A percentile compares a stretch with the other conserved stretches of the same genome.
Evolutionary conservation across 1,139 yeast genomes (phyloP).

Genomic region (Blastobotrys capitulatus): DNA sequence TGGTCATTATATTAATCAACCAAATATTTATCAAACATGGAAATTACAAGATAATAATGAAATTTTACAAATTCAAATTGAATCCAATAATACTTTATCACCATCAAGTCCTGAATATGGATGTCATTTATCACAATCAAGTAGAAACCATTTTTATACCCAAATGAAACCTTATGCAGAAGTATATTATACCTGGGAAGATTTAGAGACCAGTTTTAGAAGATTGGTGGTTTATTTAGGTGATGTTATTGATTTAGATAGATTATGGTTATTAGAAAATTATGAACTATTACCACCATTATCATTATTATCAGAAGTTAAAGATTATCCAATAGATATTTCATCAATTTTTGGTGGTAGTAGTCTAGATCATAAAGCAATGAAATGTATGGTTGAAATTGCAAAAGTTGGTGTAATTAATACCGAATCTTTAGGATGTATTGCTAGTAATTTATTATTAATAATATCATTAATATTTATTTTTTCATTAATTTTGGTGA

Average conservation of each 20-base stretch:
- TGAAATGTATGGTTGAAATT: slow-evolving; percentile 72
- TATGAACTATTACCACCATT: slow-evolving; percentile 36
- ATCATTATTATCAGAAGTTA: slow-evolving; percentile 10
- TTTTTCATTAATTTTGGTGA: slow-evolving; percentile 59
- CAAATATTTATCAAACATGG: slow-evolving; percentile 10
- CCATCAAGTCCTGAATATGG: slow-evolving; percentile 13
- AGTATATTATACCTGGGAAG: slow-evolving; percentile 78
- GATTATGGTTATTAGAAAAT: slow-evolving; percentile 58
- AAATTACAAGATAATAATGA: neutral
- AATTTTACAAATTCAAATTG: neutral
- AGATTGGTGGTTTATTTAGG: slow-evolving; percentile 75
- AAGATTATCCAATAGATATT: slow-evolving; percentile 24
- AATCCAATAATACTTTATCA: slow-evolving; percentile 15
- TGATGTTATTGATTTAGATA: slow-evolving; percentile 70
- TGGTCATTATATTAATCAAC: slow-evolving; percentile 12
- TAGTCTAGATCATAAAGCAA: slow-evolving; percentile 36
- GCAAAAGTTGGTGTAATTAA: slow-evolving; percentile 79
- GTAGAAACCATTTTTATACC: slow-evolving; percentile 56
- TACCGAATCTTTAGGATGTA: slow-evolving; percentile 77
- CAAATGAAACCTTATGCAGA: slow-evolving; percentile 61
- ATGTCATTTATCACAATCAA: slow-evolving; percentile 61
- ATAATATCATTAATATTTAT: slow-evolving; percentile 69
- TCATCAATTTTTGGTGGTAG: slow-evolving; percentile 14
- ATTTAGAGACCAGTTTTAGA: slow-evolving; percentile 50
- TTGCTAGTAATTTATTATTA: slow-evolving; percentile 68